Base-by-base conservation (phyloP, 164 flowering plant species). In the Buxus sempervirens region DNA sequence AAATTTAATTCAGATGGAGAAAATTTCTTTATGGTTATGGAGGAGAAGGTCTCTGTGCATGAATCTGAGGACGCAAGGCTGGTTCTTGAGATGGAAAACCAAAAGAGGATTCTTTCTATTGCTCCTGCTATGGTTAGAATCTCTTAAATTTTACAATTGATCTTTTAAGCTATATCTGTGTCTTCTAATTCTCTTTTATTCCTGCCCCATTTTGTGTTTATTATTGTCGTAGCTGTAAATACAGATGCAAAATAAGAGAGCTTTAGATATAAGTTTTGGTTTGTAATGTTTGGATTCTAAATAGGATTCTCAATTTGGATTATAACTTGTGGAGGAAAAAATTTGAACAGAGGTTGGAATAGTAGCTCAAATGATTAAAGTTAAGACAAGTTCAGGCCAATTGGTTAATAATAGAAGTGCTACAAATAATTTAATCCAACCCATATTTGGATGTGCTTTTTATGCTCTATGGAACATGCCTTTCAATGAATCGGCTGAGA, bases 1-100 rank as follows among this genome's bases (percentile, higher is more conserved):
- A 75, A 70, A 62, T 94, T 75, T 68, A 81, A 74, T 48, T n/a
- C 20, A 3, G 60, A 67, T 0, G 98, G 96, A n/a, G 90, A 78
- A 24, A 84, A 54, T 65, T 94, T 94, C 60, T 88, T 74, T 62
- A 87, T 94, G 96, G 90, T 70, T 21, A 58, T 62, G 45, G 90
- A 84, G 22, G 88, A 86, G 69, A 90, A 81, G 60, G 75, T 94
- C 10, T 77, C 84, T 45, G 78, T 91, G 25, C 97, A 94, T 70
- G 83, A 85, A 10, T 76, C 97, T 0, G 96, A 90, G 78, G 96
- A 94, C 75, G 97, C 96, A 0, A 81, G 66, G 72, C 59, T 90
- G 76, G 36, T 89, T 32, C 70, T 68, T 10, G 90, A 90, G 68
- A 70, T 95, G 74, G 85, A 86, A 54, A 72, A 54, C 24, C 75